phyloP scores from a whole-genome alignment of 352 stramenopile genomes.

The Pythium aristosporum region DNA sequence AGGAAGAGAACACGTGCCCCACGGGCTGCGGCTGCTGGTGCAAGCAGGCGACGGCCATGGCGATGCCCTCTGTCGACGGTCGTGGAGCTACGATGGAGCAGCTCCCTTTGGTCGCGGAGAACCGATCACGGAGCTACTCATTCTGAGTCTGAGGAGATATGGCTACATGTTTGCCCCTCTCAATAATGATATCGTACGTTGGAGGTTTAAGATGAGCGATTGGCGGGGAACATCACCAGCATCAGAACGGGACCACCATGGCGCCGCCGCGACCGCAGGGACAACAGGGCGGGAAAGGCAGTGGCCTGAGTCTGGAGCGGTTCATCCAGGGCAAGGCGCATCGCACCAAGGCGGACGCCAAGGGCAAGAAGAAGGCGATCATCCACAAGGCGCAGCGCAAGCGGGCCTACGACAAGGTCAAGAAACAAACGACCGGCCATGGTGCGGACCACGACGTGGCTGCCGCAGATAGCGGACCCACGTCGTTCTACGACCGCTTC shows the following conservation, averaged over 20 bases:
- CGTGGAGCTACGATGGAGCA: not conserved
- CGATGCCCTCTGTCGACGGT: conserved; percentile 18
- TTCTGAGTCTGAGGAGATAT: conserved; percentile 41
- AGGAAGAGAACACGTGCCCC: conserved; percentile 64
- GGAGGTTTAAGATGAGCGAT: conserved; percentile 9
- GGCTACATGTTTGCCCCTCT: conserved; percentile 14
- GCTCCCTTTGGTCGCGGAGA: conserved; percentile 12
- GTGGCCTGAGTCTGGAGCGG: conserved; percentile 80
- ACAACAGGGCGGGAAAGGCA: conserved; percentile 46
- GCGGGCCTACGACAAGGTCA: conserved; percentile 82
- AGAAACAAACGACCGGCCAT: conserved; percentile 38
- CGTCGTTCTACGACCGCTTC: conserved; percentile 83
- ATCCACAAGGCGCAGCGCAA: conserved; percentile 79
- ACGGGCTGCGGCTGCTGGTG: conserved; percentile 87
- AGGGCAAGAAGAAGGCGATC: conserved; percentile 83
- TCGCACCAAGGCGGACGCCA: conserved; percentile 70
- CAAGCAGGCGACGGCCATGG: conserved; percentile 65
- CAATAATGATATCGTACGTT: conserved; percentile 2
- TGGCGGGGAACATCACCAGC: conserved; percentile 10
- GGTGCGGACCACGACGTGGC: not conserved
- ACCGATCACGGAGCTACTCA: conserved; percentile 63
- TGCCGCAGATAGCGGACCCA: conserved; percentile 16
- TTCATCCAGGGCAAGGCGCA: conserved; percentile 87
- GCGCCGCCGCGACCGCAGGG: conserved; percentile 5
- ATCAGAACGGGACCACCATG: conserved; percentile 7